Percentiles rank a stretch among this genome's conserved stretches.
Evolutionary conservation across 2,329 filamentous ascomycete species (phyloP).

Genomic region (Chaetomiaceae sp.): DNA sequence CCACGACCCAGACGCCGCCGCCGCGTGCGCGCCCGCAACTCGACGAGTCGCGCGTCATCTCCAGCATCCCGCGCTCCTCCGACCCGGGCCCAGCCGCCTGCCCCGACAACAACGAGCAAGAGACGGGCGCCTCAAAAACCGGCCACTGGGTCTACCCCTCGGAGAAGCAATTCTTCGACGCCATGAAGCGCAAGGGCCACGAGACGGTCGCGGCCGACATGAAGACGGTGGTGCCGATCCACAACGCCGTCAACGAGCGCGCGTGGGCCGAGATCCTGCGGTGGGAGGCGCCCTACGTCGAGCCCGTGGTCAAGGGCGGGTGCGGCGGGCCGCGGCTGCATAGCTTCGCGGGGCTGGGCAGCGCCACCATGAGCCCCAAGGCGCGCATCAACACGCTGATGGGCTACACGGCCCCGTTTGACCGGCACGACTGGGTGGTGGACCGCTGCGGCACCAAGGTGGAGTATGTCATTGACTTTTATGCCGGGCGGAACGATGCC

Average conservation of each 20-base stretch:
- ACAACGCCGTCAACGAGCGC: conserved; percentile 96
- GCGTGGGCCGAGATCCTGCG: conserved; percentile 88
- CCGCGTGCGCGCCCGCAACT: conserved; percentile 37
- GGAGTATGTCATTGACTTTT: conserved; percentile 98
- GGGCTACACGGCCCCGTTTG: conserved; percentile 89
- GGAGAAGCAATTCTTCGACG: conserved; percentile 96
- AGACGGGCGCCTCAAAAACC: conserved; percentile 61
- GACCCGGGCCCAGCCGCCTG: conserved; percentile 32
- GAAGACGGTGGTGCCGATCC: conserved; percentile 89
- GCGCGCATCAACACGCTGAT: conserved; percentile 77
- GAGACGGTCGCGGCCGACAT: conserved; percentile 71
- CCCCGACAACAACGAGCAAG: conserved; percentile 65
- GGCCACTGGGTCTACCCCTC: conserved; percentile 98
- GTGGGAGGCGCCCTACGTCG: conserved; percentile 71
- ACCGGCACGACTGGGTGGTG: conserved; percentile 95
- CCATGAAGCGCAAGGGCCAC: conserved; percentile 87
- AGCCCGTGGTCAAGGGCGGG: conserved; percentile 35
- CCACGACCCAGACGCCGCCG: conserved; percentile 17
- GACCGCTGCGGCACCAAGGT: conserved; percentile 81
- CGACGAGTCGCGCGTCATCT: conserved; percentile 57
- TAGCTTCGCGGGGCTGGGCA: conserved; percentile 69
- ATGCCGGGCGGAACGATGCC: conserved; percentile 59
- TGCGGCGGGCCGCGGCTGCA: conserved; percentile 74
- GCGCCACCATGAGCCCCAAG: conserved; percentile 66
- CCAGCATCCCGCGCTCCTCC: conserved; percentile 69